Evolutionary conservation across 306 rosid genomes (phyloP), one percentile per base, ranked within the genome.

Genomic region (Rosa chinensis): DNA sequence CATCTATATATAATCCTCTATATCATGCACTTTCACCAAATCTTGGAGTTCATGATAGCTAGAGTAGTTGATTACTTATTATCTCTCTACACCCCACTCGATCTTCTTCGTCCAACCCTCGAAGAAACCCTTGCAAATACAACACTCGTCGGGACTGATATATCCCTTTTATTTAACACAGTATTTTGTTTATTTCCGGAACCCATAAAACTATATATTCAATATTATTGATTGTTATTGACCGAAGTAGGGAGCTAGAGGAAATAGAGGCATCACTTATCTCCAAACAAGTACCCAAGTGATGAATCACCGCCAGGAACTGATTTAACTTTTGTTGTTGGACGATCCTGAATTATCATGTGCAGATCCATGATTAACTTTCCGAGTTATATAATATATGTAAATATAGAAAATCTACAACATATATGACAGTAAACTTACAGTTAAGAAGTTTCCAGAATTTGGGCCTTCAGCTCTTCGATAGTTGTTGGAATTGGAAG

Each of bases 271-370:
- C 39, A 62, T 87, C 86, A 88, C 90, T 90, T 90, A 82, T 90
- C 93, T 83, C 97, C 97, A 82, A 92, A 92, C 92, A 92, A 86
- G 88, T 92, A 90, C 16, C 97, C 95, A 50, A 92, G 92, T 18
- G 97, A 92, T n/a, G 97, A 92, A 82, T 86, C 89, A 40, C 95
- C 97, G 8, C 97, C 97, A 3, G 97, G 97, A 77, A 81, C 93
- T 12, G 97, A 90, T 52, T 89, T 90, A 74, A 87, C 93, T 80
- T 82, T 92, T 68, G 95, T 90, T 12, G 97, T 89, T 18, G 95
- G 97, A 75, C 92, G 95, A 82, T 89, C 90, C 95, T 92, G 88
- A 84, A 74, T 17, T 39, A 66, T 35, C 35, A 53, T n/a, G 70
- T 43, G 56, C 64, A 79, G 11, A 69, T 72, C 70, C 70, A 32